Evolutionary conservation across 1,284 basidiomycete species (phyloP), one percentile per base, ranked within the genome.

Genomic region (Puccinia novopanici): DNA sequence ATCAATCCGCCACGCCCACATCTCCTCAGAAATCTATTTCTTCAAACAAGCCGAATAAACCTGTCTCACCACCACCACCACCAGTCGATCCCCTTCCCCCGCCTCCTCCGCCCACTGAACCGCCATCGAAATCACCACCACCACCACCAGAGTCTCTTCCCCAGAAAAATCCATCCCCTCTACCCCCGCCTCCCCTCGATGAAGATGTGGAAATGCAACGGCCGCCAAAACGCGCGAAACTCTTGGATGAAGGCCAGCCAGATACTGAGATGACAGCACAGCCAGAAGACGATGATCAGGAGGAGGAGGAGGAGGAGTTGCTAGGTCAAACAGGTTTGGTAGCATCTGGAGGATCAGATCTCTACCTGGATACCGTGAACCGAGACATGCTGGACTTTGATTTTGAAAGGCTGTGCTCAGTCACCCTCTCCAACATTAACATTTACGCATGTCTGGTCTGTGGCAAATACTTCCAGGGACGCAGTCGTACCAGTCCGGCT

Each of bases 401-500:
- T 87, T 99, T 99, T 85, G 97, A 99, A 88, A 94, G 96, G 88
- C 89, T 99, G 42, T 99, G 97, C 88, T 98, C 94, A 12, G 94
- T 99, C 81, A 96, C 93, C 40, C 88, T 94, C 68, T 93, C 93
- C 42, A 97, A 98, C 86, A 95, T 98, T 89, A 97, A 99, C 86
- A 93, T 93, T 82, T 99, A 99, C 84, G 94, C 94, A 30, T 99
- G 97, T 85, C 90, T 99, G 68, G 95, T 99, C 15, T 98, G 95
- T 86, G 97, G 97, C 77, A 98, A 97, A 87, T 99, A 98, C 87
- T 99, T 98, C 85, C 97, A 99, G 88, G 97, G 97, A 5, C 89
- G 97, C 83, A 95, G 97, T 24, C 91, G 91, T 82, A 92, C 90
- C 63, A 95, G 94, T 74, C 95, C 94, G 86, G 97, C 97, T 37